Base-by-base conservation (phyloP, 2,329 filamentous ascomycete genomes). In the Curvularia verruculosa region DNA sequence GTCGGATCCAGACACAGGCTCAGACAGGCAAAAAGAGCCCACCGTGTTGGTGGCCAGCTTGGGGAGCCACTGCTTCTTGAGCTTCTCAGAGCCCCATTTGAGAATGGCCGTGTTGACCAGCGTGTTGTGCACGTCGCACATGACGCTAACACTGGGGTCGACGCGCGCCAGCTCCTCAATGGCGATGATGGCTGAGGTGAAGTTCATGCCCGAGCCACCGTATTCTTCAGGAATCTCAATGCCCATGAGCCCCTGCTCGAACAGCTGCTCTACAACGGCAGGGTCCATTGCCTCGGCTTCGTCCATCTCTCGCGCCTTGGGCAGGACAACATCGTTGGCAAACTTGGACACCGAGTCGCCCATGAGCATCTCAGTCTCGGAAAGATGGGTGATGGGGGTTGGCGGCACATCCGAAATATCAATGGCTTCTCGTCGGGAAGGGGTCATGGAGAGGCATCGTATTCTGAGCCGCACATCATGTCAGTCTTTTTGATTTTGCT, bases 51-150 rank as follows among this genome's bases (percentile, higher is more conserved):
- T 97, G 49, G 95, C 92, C 56, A 99, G 83, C 75, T 85, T 86
- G n/a, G 95, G 95, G 63, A 99, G 82, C 84, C 89, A 97, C 77
- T 90, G 90, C 79, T 90, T 89, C 85, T 96, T 91, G 59, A 90
- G 79, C 68, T 87, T 85, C 60, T 86, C 83, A 66, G 87, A 91
- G 31, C 88, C 95, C 77, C 89, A 96, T 76, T 92, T 96, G 70
- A 97, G 75, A 54, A 99, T 84, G 13, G 92, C 90, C 2, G 94
- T 98, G 81, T 97, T 97, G 78, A 96, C 94, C 49, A 99, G 84
- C 0, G 95, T 99, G 80, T 99, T 99, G 83, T 99, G 95, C 21
- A 99, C 95, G 77, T 99, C 95, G 55, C 93, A 91, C 82, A 99
- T 80, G 61, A 99, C 95, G 72, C 91, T 94, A 61, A 99, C 95